Evolutionary conservation across 129 eudicot species (phyloP).

Genomic region (Tagetes erecta): DNA sequence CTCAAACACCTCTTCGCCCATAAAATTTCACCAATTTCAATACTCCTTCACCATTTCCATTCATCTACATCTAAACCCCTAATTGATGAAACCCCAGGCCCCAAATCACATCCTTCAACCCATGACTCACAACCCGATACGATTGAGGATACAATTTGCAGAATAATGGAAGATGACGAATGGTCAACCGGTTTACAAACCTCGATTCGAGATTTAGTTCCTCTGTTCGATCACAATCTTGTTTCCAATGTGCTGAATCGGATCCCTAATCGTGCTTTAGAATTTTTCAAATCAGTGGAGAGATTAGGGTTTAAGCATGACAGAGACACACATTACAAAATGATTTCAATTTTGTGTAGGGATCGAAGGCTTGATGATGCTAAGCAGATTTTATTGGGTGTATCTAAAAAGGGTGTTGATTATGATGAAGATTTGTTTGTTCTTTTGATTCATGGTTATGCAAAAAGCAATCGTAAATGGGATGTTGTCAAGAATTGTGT

Average conservation of each 20-base stretch:
- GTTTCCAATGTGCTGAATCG: conserved; percentile 60
- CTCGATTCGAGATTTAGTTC: conserved; percentile 55
- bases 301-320: conserved; percentile 52
- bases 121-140: conserved; percentile 8
- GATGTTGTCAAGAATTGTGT: conserved; percentile 81
- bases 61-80: conserved; percentile 3
- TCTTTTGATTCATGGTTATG: conserved; percentile 59
- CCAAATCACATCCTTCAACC: conserved; percentile 11
- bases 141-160: conserved; percentile 40
- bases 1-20: conserved; percentile 13
- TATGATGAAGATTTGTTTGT: conserved; percentile 82
- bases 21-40: conserved; percentile 14
- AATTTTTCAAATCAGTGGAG: conserved; percentile 69
- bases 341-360: conserved; percentile 58
- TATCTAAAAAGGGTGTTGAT: conserved; percentile 58
- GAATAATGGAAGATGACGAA: conserved; percentile 65
- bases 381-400: conserved; percentile 57
- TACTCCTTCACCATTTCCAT: conserved; percentile 18
- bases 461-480: conserved; percentile 37
- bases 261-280: conserved; percentile 59
- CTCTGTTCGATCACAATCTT: conserved; percentile 50
- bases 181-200: conserved; percentile 72
- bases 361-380: conserved; percentile 70
- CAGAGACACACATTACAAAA: conserved; percentile 47
- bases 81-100: conserved; percentile 27